A percentile compares a stretch with the other conserved stretches of the same genome.
Conservation (phyloP, 345 rosid species). For the Arabis hirsuta region DNA sequence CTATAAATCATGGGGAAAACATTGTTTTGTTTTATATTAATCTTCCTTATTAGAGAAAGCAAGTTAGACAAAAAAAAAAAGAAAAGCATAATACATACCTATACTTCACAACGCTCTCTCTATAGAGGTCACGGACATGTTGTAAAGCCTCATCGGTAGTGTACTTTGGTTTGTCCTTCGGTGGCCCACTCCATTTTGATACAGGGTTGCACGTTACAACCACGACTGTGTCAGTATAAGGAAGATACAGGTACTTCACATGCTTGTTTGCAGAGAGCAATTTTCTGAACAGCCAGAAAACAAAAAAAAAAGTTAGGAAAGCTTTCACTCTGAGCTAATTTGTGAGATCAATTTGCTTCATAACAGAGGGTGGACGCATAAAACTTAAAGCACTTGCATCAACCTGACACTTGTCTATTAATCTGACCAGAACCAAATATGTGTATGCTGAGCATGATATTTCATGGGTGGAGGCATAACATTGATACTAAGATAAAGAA, state of each 20-base stretch:
- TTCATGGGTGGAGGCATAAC: not conserved
- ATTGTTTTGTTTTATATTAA: not conserved
- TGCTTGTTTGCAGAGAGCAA: slow-evolving; percentile 87
- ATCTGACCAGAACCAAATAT: slow-evolving; percentile 10
- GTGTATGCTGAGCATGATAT: not conserved
- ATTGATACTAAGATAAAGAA: slow-evolving; percentile 1
- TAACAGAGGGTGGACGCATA: not conserved
- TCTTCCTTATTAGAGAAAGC: not conserved
- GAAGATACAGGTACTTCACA: slow-evolving; percentile 87
- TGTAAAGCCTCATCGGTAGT: slow-evolving; percentile 72
- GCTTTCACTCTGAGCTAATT: slow-evolving; percentile 11
- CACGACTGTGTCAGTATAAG: slow-evolving; percentile 82
- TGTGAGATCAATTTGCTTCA: slow-evolving; percentile 5
- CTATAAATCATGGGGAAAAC: slow-evolving; percentile 45
- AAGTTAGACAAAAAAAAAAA: slow-evolving; percentile 5
- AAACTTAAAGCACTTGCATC: slow-evolving; percentile 14
- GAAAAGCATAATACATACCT: slow-evolving; percentile 53
- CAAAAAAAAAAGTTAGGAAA: slow-evolving; percentile 16
- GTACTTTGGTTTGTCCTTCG: slow-evolving; percentile 79
- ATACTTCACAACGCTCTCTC: slow-evolving; percentile 70
- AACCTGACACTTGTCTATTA: slow-evolving; percentile 3
- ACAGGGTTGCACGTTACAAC: slow-evolving; percentile 94
- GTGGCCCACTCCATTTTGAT: slow-evolving; percentile 87
- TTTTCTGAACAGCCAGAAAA: slow-evolving; percentile 62
- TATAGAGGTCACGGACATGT: slow-evolving; percentile 71